Percentiles rank a stretch among this genome's conserved stretches.
These are phyloP conservation scores for Cucurbita moschata DNA, from an alignment of 306 rosid species.

Conservation along the genomic window DNA sequence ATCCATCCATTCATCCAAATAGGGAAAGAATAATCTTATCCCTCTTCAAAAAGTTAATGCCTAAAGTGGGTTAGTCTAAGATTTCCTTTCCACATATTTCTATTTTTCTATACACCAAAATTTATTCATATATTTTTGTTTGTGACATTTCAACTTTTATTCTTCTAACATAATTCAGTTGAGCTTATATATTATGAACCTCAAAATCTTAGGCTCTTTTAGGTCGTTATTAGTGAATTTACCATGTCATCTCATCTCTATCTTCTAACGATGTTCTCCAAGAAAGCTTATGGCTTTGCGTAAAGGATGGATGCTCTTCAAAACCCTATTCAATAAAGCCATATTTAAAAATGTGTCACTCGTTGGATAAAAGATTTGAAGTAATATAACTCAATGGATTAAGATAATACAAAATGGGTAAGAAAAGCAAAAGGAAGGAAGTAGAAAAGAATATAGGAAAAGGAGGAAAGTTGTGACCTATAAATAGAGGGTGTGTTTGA, in stretches of 20 bases:
- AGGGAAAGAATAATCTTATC: not conserved
- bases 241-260: not conserved
- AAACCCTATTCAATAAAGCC: not conserved
- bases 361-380: no score
- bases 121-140: no score
- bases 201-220: no score
- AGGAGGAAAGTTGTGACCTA: not conserved
- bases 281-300: not conserved
- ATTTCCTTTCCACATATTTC: not conserved
- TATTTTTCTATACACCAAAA: no score
- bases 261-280: not conserved
- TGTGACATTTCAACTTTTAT: no score
- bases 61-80: slow-evolving; percentile 2
- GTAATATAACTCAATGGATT: no score
- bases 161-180: no score
- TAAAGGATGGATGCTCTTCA: not conserved
- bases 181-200: no score
- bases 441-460: not conserved
- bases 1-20: not conserved
- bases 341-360: no score
- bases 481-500: not conserved
- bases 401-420: not conserved
- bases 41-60: not conserved
- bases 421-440: not conserved
- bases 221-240: not conserved